Evolutionary conservation across 768 basidiomycete genomes (phyloP), one percentile per base, ranked within the genome.

Genomic region (Mycena venus): DNA sequence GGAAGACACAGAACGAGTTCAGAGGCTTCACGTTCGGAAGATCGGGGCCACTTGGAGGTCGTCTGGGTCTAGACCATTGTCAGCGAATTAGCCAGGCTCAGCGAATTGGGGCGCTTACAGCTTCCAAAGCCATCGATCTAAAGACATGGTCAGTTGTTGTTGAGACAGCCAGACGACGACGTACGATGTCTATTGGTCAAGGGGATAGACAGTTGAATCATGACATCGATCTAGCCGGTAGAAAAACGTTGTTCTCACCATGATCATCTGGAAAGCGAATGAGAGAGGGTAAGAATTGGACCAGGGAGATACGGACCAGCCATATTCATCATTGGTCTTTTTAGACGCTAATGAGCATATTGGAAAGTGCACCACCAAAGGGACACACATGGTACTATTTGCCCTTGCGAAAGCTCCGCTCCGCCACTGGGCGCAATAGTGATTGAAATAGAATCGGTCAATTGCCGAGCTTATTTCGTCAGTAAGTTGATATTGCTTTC

Each of bases 351-450:
- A 21, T 65, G 19, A 73, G 31, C 36, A 10, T n/a, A 36, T 21
- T 31, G 66, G 51, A 65, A 40, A 44, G 25, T 58, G 53, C 62
- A 68, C 56, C 25, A 9, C 36, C 49, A 58, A 25, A 69, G 17
- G 40, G 74, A 74, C 42, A 38, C 84, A 97, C 92, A 99, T 97
- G 19, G 94, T 91, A 76, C 94, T 92, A 80, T 98, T 98, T 11
- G 97, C 96, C 65, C 95, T 87, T 1, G 95, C 95, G 82, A 98
- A 99, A 0, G 96, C 96, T 8, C 96, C 96, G 64, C 91, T 91
- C 72, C 96, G 90, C 85, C 98, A 99, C 56, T 87, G 83, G 61
- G 93, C 89, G 78, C 96, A 98, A 83, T 98, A 98, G 78, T 97
- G 96, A 72, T 93, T 95, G 86, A 97, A 98, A 81, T 93, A 93